A percentile compares a stretch with the other conserved stretches of the same genome.
These are phyloP conservation scores for Skeletonema costatum DNA, from an alignment of 108 stramenopile genomes.

Conservation along the genomic window DNA sequence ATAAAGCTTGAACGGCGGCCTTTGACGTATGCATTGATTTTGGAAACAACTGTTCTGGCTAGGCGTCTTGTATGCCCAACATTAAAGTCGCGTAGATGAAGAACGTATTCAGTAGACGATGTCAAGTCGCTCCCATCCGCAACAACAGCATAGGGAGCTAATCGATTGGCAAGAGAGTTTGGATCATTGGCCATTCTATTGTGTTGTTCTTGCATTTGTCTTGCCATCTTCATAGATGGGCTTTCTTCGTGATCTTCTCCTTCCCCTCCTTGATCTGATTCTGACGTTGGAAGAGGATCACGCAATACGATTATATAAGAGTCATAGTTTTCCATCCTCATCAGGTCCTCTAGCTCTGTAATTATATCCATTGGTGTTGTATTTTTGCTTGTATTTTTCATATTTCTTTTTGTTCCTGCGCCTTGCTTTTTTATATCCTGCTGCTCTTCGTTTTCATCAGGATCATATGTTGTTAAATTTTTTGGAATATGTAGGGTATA, in stretches of 20 bases:
- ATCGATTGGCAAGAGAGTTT: slow-evolving; percentile 58
- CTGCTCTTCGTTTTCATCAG: slow-evolving; percentile 18
- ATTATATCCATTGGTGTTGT: slow-evolving; percentile 6
- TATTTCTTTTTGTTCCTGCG: slow-evolving; percentile 34
- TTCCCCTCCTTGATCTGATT: slow-evolving; percentile 13
- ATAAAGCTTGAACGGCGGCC: slow-evolving; percentile 61
- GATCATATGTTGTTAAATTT: not conserved
- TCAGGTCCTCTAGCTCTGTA: slow-evolving; percentile 64
- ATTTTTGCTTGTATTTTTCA: slow-evolving; percentile 45
- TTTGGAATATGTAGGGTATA: slow-evolving; percentile 18
- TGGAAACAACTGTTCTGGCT: slow-evolving; percentile 57
- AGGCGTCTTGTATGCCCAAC: slow-evolving; percentile 61
- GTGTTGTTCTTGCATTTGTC: slow-evolving; percentile 32
- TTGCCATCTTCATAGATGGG: slow-evolving; percentile 50
- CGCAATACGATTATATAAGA: slow-evolving; percentile 58
- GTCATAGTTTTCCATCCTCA: slow-evolving; percentile 58
- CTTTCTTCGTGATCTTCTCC: slow-evolving; percentile 25
- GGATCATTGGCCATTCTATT: slow-evolving; percentile 58
- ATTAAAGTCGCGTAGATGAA: slow-evolving; percentile 69
- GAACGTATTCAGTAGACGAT: slow-evolving; percentile 33
- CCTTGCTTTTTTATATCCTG: slow-evolving; percentile 1
- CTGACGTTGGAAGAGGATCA: slow-evolving; percentile 22
- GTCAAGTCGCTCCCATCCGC: slow-evolving; percentile 4
- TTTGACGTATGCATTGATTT: slow-evolving; percentile 71
- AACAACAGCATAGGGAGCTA: slow-evolving; percentile 47